A percentile compares a stretch with the other conserved stretches of the same genome.
Conservation (phyloP, 257 asterid genomes). For the Solanum chmielewskii region DNA sequence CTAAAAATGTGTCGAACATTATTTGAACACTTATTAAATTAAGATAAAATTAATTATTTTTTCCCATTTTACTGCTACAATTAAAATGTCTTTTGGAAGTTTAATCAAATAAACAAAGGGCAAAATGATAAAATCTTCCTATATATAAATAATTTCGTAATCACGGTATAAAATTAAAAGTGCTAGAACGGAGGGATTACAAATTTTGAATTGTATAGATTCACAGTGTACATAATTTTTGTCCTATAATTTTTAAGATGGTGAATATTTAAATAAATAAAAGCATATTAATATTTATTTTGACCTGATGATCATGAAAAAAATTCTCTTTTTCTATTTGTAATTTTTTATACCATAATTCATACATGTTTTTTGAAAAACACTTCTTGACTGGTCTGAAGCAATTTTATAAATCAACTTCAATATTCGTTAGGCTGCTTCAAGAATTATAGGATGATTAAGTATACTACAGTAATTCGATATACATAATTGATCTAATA, state of each 20-base stretch:
- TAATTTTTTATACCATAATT: not conserved
- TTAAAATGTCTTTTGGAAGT: too few species aligned
- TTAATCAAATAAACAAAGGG: too few species aligned
- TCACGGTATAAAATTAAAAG: too few species aligned
- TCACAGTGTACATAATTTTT: not conserved
- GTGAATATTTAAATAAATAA: not conserved
- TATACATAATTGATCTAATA: not conserved
- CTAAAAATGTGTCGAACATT: too few species aligned
- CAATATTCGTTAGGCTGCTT: not conserved
- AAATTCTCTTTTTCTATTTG: too few species aligned
- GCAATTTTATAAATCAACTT: not conserved
- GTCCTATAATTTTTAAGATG: not conserved
- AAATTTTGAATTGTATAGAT: not conserved
- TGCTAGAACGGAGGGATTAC: too few species aligned
- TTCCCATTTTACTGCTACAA: too few species aligned
- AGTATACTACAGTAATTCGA: not conserved
- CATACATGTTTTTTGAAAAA: not conserved
- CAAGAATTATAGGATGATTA: not conserved
- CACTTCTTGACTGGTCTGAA: not conserved
- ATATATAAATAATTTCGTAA: too few species aligned
- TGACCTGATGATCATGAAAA: not conserved
- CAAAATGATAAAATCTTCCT: too few species aligned
- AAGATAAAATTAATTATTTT: too few species aligned
- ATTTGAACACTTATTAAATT: too few species aligned
- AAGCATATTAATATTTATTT: too few species aligned